Percentiles rank a stretch among this genome's conserved stretches.
These are phyloP conservation scores for Rhamnella rubrinervis DNA, from an alignment of 331 rosid genomes.

Conservation along the genomic window DNA sequence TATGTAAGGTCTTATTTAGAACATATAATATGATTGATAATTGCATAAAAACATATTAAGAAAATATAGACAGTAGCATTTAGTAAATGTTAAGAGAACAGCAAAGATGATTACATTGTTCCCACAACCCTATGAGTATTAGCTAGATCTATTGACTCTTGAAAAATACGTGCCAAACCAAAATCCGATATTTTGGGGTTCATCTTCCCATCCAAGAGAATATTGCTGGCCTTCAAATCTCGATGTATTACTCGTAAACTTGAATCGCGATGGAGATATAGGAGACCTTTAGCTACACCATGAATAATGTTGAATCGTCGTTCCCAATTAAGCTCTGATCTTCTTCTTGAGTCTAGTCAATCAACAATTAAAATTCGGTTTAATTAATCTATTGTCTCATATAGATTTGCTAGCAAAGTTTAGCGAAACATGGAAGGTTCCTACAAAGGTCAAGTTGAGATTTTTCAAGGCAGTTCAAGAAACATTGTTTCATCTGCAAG, in stretches of 20 bases:
- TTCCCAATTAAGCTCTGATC: slow-evolving; percentile 25
- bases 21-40: background rate
- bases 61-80: no score
- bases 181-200: slow-evolving; percentile 25
- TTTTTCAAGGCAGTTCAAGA: no score
- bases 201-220: slow-evolving; percentile 29
- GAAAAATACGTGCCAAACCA: slow-evolving; percentile 20
- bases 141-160: slow-evolving; percentile 10
- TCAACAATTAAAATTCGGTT: background rate
- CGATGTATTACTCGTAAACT: slow-evolving; percentile 33
- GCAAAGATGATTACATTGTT: slow-evolving; percentile 22
- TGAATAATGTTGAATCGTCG: slow-evolving; percentile 25
- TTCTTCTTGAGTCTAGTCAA: slow-evolving; percentile 20
- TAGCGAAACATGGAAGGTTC: no score
- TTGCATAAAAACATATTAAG: no score
- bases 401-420: no score
- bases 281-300: slow-evolving; percentile 34
- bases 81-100: background rate
- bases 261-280: slow-evolving; percentile 35
- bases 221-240: slow-evolving; percentile 36
- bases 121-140: slow-evolving; percentile 31
- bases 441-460: no score
- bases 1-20: background rate
- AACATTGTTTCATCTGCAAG: no score
- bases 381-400: background rate